phyloP scores from a whole-genome alignment of 140 eudicot species.

The Stevia rebaudiana region DNA sequence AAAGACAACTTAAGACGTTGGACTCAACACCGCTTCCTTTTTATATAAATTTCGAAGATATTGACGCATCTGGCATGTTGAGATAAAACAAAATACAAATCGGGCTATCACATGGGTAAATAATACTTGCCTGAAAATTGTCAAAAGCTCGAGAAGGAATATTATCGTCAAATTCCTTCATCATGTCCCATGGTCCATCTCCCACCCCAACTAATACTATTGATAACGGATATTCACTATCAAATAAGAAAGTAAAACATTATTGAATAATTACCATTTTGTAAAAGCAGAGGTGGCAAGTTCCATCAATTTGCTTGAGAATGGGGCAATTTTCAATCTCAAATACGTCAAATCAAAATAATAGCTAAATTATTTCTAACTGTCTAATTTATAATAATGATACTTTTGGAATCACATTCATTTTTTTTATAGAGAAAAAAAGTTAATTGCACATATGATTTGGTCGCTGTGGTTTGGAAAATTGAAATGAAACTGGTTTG shows the following conservation, averaged over 20 bases:
- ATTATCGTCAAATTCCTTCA: slow-evolving; percentile 96
- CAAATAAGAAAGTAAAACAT: slow-evolving; percentile 1
- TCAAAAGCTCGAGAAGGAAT: slow-evolving; percentile 95
- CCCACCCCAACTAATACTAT: slow-evolving; percentile 94
- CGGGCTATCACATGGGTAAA: background rate
- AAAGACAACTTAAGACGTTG: background rate
- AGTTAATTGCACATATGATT: too few relatives aligned
- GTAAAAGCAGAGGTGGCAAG: slow-evolving; percentile 1
- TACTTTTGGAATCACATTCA: too few relatives aligned
- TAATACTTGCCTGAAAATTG: slow-evolving; percentile 66
- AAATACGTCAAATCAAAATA: background rate
- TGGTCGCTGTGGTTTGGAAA: too few relatives aligned
- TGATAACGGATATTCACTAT: slow-evolving; percentile 76
- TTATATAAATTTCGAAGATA: background rate
- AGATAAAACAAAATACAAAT: background rate
- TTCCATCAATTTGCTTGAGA: background rate
- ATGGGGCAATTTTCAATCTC: background rate
- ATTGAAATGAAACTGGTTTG: too few relatives aligned
- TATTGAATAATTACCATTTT: background rate
- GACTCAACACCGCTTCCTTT: background rate
- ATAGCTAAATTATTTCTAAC: too few relatives aligned
- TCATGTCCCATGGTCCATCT: slow-evolving; percentile 99
- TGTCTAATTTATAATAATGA: too few relatives aligned
- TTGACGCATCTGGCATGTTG: background rate
- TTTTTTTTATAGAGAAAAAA: too few relatives aligned